Evolutionary conservation across 202 grass and related monocot species (phyloP).

Genomic region (Carex sylvatica): DNA sequence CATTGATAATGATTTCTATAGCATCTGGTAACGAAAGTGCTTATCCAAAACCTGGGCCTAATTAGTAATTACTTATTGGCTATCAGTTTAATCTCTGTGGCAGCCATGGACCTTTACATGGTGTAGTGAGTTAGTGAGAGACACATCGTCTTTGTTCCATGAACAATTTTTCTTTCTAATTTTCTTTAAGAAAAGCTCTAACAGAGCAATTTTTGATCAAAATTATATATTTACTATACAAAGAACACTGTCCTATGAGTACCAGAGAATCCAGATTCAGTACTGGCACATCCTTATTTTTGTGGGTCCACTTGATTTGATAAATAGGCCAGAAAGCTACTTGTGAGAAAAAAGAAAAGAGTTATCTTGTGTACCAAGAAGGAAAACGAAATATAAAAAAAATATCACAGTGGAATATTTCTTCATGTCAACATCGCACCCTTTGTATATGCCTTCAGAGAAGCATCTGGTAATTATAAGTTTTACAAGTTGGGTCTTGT

Average conservation of each 20-base stretch:
- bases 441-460: background rate
- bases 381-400: background rate
- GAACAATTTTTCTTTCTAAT: background rate
- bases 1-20: slow-evolving; percentile 10
- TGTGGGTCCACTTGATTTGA: slow-evolving; percentile 17
- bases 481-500: slow-evolving; percentile 6
- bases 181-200: background rate
- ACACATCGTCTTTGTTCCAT: background rate
- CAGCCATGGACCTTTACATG: background rate
- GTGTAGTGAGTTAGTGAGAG: background rate
- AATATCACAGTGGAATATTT: slow-evolving; percentile 22
- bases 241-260: background rate
- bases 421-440: slow-evolving; percentile 12
- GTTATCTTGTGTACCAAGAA: slow-evolving; percentile 7
- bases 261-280: slow-evolving; percentile 3
- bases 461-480: slow-evolving; percentile 23
- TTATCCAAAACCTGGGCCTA: slow-evolving; percentile 23
- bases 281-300: slow-evolving; percentile 16
- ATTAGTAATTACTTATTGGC: slow-evolving; percentile 5
- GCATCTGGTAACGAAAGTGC: slow-evolving; percentile 6
- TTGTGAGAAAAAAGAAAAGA: slow-evolving; percentile 1
- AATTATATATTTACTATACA: background rate
- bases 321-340: background rate
- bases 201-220: background rate
- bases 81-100: background rate